Base-by-base conservation (phyloP, 345 rosid genomes). In the Populus simonii region DNA sequence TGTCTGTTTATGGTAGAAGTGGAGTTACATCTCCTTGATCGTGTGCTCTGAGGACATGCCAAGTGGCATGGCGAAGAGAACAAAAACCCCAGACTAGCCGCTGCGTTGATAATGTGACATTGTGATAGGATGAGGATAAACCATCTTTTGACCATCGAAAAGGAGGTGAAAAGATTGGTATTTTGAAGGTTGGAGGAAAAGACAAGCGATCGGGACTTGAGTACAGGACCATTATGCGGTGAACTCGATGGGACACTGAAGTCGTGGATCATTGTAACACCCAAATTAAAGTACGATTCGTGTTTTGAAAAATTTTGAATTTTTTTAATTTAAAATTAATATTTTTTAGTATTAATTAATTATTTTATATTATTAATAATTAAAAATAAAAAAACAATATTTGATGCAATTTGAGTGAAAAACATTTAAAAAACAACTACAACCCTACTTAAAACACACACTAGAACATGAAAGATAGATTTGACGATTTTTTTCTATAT, bases 371-470 rank as follows among this genome's bases (percentile, higher is more conserved):
- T 4, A 33, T 0, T 4, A 33, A 33, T 33, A 33, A 4, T 4
- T 33, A 33, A 33, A 33, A 33, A 33, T 33, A 33, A 33, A 33
- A 33, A 33, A 33, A 33, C 0, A 4, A 33, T 33, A 33, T 33
- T 33, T 33, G 0, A 33, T 33, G 3, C 0, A 33, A 33, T 4
- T 33, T 33, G 0, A 4, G 0, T 33, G 0, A 4, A 33, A 33
- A 33, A 4, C 1, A 33, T 33, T 33, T 33, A 33, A 33, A 33
- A 33, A 33, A 4, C 0, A 3, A 33, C 0, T 1, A 0, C 6
- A 33, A 33, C 0, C 3, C 4, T 0, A 4, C 0, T 33, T 33
- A 0, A 33, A 4, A 4, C 0, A 33, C 5, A 33, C 0, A 33
- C 0, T 3, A 4, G 0, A 33, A 33, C 6, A 33, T 33, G 0